Conservation (phyloP, 2,329 filamentous ascomycete species). For the Cadophora luteo-olivacea region DNA sequence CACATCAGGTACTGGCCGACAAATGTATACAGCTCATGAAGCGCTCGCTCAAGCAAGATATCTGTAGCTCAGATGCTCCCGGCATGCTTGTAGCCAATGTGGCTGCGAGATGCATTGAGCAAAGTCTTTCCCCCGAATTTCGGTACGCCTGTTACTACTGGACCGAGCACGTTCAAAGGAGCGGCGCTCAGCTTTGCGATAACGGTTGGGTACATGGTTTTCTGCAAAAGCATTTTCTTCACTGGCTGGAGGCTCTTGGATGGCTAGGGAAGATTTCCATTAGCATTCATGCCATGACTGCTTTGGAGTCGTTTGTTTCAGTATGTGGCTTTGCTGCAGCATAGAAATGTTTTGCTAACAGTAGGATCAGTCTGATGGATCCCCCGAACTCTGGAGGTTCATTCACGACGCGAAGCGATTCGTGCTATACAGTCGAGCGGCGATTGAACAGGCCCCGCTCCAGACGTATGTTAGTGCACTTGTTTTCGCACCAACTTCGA, state of each 20-base stretch:
- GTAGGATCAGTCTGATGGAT: too few relatives aligned
- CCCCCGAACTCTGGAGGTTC: too few relatives aligned
- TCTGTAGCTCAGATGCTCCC: slow-evolving; percentile 31
- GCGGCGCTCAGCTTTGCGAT: slow-evolving; percentile 6
- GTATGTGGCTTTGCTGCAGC: too few relatives aligned
- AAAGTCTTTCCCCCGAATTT: slow-evolving; percentile 27
- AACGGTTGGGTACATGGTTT: slow-evolving; percentile 9
- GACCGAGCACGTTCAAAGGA: slow-evolving; percentile 20
- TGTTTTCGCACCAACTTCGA: slow-evolving; percentile 41
- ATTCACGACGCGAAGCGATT: too few relatives aligned
- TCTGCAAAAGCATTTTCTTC: slow-evolving; percentile 8
- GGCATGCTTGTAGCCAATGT: slow-evolving; percentile 31
- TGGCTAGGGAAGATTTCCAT: slow-evolving; percentile 1
- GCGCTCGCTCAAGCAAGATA: slow-evolving; percentile 35
- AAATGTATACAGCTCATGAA: slow-evolving; percentile 45
- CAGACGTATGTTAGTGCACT: slow-evolving; percentile 31
- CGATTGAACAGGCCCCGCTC: slow-evolving; percentile 31
- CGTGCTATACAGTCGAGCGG: not conserved
- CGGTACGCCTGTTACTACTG: slow-evolving; percentile 13
- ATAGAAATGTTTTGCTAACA: too few relatives aligned
- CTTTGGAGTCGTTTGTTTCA: too few relatives aligned
- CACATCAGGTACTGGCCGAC: slow-evolving; percentile 41
- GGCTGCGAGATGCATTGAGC: slow-evolving; percentile 23
- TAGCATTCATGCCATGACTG: not conserved
- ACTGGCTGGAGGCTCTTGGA: slow-evolving; percentile 5